Percentiles rank a stretch among this genome's conserved stretches.
Evolutionary conservation across 2,329 filamentous ascomycete species (phyloP).

Genomic region (Botrytis sinoallii): DNA sequence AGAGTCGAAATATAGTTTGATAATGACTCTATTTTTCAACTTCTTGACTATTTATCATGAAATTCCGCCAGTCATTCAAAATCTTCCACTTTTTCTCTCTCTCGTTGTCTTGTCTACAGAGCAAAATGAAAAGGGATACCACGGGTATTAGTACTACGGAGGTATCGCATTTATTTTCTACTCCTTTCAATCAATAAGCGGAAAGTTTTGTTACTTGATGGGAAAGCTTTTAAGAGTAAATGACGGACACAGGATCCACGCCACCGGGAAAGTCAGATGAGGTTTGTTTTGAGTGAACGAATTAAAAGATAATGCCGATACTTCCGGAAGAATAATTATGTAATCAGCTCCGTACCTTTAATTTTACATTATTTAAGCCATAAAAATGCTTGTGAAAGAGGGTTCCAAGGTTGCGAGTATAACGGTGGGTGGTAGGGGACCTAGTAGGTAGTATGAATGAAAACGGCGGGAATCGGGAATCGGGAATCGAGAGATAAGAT

Average conservation of each 20-base stretch:
- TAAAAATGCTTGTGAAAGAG: not conserved
- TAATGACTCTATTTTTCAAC: not conserved
- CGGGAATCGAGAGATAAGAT: not conserved
- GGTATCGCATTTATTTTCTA: too few relatives aligned
- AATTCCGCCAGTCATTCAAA: not conserved
- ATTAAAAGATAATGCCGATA: slow-evolving; percentile 8
- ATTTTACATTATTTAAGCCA: not conserved
- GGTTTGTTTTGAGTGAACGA: not conserved
- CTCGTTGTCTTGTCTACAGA: not conserved
- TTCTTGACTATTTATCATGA: not conserved
- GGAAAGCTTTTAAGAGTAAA: slow-evolving; percentile 8
- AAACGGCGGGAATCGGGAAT: not conserved
- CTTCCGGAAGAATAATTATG: not conserved
- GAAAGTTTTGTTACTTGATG: slow-evolving; percentile 6
- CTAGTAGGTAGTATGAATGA: too few relatives aligned
- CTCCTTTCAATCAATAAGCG: slow-evolving; percentile 5
- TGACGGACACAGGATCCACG: slow-evolving; percentile 12
- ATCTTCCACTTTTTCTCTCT: not conserved
- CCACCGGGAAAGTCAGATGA: slow-evolving; percentile 14
- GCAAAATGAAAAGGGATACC: not conserved
- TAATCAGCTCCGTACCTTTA: not conserved
- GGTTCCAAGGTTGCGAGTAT: too few relatives aligned
- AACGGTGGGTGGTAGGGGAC: too few relatives aligned
- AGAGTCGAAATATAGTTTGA: not conserved
- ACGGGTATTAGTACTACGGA: not conserved